Percentiles rank a stretch among this genome's conserved stretches.
Conservation (phyloP, 331 rosid genomes). For the Malus hybrid region DNA sequence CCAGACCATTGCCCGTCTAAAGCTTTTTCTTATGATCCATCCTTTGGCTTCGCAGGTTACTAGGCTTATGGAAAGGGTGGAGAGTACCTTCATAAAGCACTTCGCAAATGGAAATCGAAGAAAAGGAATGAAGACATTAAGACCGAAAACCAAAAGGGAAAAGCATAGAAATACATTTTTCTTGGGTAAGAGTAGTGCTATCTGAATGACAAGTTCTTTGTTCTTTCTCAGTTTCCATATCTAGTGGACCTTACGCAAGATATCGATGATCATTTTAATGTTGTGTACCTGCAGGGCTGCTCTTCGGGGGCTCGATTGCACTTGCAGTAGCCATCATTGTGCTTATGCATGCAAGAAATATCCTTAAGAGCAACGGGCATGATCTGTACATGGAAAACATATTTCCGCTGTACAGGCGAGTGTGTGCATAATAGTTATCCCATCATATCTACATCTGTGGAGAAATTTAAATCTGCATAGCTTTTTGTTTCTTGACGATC, state of each 20-base stretch:
- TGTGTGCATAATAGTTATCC: background rate
- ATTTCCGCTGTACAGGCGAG: slow-evolving; percentile 79
- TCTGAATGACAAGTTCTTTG: background rate
- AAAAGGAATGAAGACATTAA: slow-evolving; percentile 57
- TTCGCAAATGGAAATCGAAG: slow-evolving; percentile 61
- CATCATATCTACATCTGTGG: background rate
- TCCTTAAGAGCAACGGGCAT: slow-evolving; percentile 24
- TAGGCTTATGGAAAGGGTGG: slow-evolving; percentile 60
- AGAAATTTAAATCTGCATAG: background rate
- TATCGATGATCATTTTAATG: background rate
- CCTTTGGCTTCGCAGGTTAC: slow-evolving; percentile 33
- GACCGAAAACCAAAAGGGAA: slow-evolving; percentile 47
- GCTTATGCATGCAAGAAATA: slow-evolving; percentile 44
- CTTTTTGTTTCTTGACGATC: background rate
- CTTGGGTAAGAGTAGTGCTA: slow-evolving; percentile 34
- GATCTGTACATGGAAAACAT: slow-evolving; percentile 40
- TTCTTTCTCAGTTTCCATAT: background rate
- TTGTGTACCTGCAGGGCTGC: slow-evolving; percentile 33
- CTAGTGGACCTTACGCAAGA: background rate
- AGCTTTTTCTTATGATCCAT: slow-evolving; percentile 1
- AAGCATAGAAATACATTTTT: slow-evolving; percentile 48
- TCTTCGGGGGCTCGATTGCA: slow-evolving; percentile 58
- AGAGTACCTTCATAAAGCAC: slow-evolving; percentile 55
- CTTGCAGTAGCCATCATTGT: slow-evolving; percentile 44
- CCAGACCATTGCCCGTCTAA: background rate